Base-by-base conservation (phyloP, 2,329 filamentous ascomycete species). In the Tympanopsis confertula region DNA sequence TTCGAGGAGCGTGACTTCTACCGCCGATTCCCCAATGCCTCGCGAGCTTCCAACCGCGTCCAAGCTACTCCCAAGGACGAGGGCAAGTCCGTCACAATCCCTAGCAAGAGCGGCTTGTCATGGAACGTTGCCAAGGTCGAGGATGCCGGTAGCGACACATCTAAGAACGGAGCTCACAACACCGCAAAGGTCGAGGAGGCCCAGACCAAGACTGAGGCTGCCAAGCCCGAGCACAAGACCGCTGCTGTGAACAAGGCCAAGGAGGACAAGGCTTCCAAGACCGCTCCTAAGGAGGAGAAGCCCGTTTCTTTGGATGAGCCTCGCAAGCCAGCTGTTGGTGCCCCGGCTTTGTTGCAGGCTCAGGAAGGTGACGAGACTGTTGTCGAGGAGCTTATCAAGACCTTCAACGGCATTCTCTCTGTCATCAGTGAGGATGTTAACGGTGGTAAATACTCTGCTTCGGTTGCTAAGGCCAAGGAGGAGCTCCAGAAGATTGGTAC, bases 1-100 rank as follows among this genome's bases (percentile, higher is more conserved):
- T 80, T 98, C 38, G 91, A 98, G 62, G 91, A 98, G 64, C 76
- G 82, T 47, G 87, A 95, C 53, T 95, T 94, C 66, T 78, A 82
- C 55, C 87, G 82, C 61, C 79, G 85, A 41, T 95, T 94, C 66
- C 74, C 63, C 48, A 65, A 61, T 52, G 64, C 60, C 47, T 40
- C 59, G 28, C 10, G 15, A 35, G 58, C 59, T 41, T 58, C 68
- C 42, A 59, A 64, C 43, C 71, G 78, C 50, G 68, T 71, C 44
- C 22, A 26, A n/a, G 7, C 22, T 26, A 57, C 61, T 44, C 50
- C 55, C 13, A 59, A 61, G 35, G 71, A 78, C 40, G 66, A 71
- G 33, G 79, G 82, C 50, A 73, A 78, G 54, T 78, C 82, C 52
- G 74, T 95, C 49, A 87, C 74, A 45, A 88, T 96, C 47, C 82